These are phyloP conservation scores for Aspergillus aculeatinus DNA, from an alignment of 2,329 filamentous ascomycete species.

Conservation along the genomic window DNA sequence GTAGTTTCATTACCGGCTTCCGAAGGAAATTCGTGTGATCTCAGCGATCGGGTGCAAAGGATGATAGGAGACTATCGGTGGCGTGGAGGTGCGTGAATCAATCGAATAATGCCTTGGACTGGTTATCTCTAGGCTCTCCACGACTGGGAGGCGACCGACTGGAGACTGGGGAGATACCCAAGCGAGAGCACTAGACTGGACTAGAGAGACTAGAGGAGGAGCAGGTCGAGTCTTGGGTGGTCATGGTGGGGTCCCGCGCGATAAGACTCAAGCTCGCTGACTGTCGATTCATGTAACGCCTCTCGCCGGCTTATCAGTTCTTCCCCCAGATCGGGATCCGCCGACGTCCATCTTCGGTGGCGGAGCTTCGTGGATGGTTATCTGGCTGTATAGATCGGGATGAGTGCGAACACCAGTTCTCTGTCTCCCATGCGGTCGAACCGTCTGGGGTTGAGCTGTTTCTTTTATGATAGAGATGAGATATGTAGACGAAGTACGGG, in stretches of 20 bases:
- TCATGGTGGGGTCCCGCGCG: slow-evolving; percentile 2
- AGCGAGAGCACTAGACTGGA: not conserved
- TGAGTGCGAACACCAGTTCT: not conserved
- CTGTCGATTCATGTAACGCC: slow-evolving; percentile 1
- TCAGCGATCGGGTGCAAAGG: not conserved
- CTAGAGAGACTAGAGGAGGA: not conserved
- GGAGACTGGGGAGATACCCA: slow-evolving; percentile 1
- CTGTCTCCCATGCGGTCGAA: not conserved
- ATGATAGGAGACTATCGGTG: slow-evolving; percentile 9
- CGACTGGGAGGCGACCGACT: not conserved
- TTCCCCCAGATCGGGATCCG: slow-evolving; percentile 10
- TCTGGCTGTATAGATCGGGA: not conserved
- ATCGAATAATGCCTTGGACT: slow-evolving; percentile 19
- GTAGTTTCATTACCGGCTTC: not conserved
- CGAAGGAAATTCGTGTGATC: not conserved
- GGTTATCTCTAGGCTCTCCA: slow-evolving; percentile 17
- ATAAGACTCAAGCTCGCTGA: slow-evolving; percentile 1
- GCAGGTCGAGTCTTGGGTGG: not conserved
- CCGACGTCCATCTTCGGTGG: slow-evolving; percentile 10
- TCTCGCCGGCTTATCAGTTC: slow-evolving; percentile 11
- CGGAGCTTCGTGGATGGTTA: not conserved
- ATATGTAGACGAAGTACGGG: not conserved
- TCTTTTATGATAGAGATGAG: not conserved
- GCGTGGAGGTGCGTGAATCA: slow-evolving; percentile 14
- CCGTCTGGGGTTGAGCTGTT: not conserved